Evolutionary conservation across 1,284 basidiomycete species (phyloP).

Genomic region (Trichosporon faecale): DNA sequence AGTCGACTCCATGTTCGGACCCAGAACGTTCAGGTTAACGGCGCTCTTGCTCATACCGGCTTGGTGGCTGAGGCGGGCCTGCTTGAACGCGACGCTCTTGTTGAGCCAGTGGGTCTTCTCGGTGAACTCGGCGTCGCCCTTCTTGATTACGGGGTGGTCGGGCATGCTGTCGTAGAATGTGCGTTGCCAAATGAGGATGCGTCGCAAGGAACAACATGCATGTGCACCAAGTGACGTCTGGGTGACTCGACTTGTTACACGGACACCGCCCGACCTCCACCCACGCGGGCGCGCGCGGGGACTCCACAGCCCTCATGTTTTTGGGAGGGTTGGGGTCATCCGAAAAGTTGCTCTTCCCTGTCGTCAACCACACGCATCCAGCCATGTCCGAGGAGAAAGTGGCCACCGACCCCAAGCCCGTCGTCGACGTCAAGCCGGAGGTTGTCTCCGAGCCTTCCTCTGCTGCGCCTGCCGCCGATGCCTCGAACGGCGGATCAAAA

Average conservation of each 20-base stretch:
- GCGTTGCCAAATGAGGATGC: not conserved
- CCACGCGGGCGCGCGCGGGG: not conserved
- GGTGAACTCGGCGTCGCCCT: not conserved
- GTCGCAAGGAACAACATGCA: not conserved
- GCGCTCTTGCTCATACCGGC: not conserved
- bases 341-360: not conserved
- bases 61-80: not conserved
- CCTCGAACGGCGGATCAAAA: not conserved
- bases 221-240: not conserved
- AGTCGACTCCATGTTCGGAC: not conserved
- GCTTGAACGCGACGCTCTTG: not conserved
- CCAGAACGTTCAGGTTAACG: not conserved
- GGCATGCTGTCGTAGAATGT: not conserved
- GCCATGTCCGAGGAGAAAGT: conserved; percentile 17
- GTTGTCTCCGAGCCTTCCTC: not conserved
- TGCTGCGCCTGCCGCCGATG: not conserved
- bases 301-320: conserved; percentile 2
- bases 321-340: not conserved
- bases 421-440: not conserved
- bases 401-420: not conserved
- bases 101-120: not conserved
- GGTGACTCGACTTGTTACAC: not conserved
- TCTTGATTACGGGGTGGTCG: not conserved
- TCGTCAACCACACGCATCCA: not conserved
- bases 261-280: not conserved